Percentiles rank a stretch among this genome's conserved stretches.
These are phyloP conservation scores for Anisodus acutangulus DNA, from an alignment of 257 asterid genomes.

Conservation along the genomic window DNA sequence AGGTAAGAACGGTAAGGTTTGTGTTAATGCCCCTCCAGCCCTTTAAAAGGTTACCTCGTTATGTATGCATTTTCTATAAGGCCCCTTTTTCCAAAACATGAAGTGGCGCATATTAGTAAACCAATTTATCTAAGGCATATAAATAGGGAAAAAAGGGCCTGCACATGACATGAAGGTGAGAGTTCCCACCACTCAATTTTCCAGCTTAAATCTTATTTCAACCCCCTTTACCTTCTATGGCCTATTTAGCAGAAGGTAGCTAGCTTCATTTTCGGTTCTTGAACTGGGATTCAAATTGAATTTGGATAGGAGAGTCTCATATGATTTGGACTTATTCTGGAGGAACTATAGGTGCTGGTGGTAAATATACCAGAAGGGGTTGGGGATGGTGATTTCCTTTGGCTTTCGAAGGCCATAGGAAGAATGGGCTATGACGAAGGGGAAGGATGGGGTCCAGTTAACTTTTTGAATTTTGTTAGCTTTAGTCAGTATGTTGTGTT, in stretches of 20 bases:
- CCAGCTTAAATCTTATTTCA: neutral
- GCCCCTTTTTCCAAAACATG: neutral
- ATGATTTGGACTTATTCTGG: neutral
- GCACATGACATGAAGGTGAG: neutral
- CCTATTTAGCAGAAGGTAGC: neutral
- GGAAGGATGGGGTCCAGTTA: neutral
- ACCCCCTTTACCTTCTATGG: neutral
- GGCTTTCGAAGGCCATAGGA: slow-evolving; percentile 5
- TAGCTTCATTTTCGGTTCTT: slow-evolving; percentile 6
- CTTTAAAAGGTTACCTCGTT: neutral
- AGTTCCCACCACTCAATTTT: neutral
- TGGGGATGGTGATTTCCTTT: slow-evolving; percentile 21
- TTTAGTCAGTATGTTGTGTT: slow-evolving; percentile 1
- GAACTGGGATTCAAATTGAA: neutral
- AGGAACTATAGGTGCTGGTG: slow-evolving; percentile 15
- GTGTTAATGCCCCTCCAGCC: slow-evolving; percentile 2
- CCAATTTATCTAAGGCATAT: neutral
- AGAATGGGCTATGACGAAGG: neutral
- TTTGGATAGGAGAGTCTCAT: neutral
- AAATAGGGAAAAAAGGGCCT: neutral
- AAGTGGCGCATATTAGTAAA: neutral
- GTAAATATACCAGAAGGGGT: slow-evolving; percentile 19
- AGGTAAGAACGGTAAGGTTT: neutral
- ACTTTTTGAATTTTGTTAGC: neutral
- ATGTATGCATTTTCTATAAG: neutral